phyloP scores from a whole-genome alignment of 2,329 filamentous ascomycete genomes.

The Pezicula carpinea region DNA sequence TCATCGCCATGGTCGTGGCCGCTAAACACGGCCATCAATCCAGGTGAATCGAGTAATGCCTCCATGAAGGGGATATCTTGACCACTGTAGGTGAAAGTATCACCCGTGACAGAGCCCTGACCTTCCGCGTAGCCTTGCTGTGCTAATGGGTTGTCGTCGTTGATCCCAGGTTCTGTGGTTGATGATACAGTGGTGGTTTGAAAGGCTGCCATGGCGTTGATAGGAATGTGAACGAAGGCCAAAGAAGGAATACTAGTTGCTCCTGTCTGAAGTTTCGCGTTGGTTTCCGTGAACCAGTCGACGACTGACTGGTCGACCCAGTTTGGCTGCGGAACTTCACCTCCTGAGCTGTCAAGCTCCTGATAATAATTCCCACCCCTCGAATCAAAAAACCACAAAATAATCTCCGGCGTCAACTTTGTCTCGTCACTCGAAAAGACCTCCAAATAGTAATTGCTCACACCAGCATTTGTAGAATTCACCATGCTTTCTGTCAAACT shows the following conservation, averaged over 20 bases:
- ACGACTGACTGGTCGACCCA: conserved; percentile 41
- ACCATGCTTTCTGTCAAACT: conserved; percentile 37
- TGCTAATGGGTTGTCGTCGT: conserved; percentile 36
- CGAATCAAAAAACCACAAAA: conserved; percentile 72
- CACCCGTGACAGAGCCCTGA: conserved; percentile 9
- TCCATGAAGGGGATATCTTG: conserved; percentile 60
- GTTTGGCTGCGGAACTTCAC: conserved; percentile 28
- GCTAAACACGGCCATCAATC: conserved; percentile 54
- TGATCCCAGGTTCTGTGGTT: conserved; percentile 39
- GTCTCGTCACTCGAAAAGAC: conserved; percentile 37
- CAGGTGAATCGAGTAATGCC: conserved; percentile 48
- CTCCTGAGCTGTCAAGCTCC: conserved; percentile 20
- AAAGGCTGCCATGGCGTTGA: conserved; percentile 35
- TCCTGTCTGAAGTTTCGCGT: conserved; percentile 27
- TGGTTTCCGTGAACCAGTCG: conserved; percentile 38
- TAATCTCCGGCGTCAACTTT: conserved; percentile 30
- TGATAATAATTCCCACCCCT: conserved; percentile 51
- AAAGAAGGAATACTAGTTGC: conserved; percentile 40
- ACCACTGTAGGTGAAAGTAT: conserved; percentile 16
- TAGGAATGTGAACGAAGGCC: conserved; percentile 52
- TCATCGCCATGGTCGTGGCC: conserved; percentile 64
- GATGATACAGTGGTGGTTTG: conserved; percentile 31
- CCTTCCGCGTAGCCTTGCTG: conserved; percentile 31
- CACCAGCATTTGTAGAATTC: conserved; percentile 34
- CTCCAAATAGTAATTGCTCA: conserved; percentile 51